Percentiles rank a stretch among this genome's conserved stretches.
Evolutionary conservation across 139 green algal species (phyloP).

Genomic region (Asterochloris sp.): DNA sequence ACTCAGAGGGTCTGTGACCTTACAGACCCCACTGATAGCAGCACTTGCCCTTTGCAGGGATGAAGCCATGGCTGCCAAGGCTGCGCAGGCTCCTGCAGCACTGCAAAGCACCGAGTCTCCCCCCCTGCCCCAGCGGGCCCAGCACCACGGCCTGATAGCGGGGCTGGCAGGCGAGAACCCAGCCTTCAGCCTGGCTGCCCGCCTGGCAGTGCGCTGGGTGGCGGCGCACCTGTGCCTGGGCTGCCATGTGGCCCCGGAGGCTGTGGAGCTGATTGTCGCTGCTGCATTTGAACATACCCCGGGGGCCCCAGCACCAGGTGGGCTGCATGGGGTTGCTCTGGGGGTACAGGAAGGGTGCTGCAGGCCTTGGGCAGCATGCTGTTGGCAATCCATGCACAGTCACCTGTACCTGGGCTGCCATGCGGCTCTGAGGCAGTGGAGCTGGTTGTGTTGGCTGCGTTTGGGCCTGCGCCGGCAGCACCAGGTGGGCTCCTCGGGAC

Average conservation of each 20-base stretch:
- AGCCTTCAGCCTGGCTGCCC: slow-evolving; percentile 47
- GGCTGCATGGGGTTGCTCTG: neutral
- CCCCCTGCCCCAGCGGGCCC: slow-evolving; percentile 21
- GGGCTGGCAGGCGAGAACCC: slow-evolving; percentile 38
- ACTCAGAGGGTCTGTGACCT: too few species aligned
- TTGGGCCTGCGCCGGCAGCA: slow-evolving; percentile 9
- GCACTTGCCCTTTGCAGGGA: slow-evolving; percentile 5
- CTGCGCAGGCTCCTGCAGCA: neutral
- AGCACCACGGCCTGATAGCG: slow-evolving; percentile 65
- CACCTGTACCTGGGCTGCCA: too few species aligned
- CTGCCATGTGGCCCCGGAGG: slow-evolving; percentile 48
- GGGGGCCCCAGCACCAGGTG: neutral
- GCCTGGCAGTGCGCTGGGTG: slow-evolving; percentile 66
- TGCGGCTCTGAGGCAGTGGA: slow-evolving; percentile 71
- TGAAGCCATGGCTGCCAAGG: slow-evolving; percentile 16
- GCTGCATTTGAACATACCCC: slow-evolving; percentile 34
- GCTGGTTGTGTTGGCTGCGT: slow-evolving; percentile 61
- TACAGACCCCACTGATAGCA: too few species aligned
- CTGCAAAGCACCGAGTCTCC: too few species aligned
- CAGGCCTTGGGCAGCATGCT: too few species aligned
- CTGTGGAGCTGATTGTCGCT: slow-evolving; percentile 66
- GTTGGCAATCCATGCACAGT: too few species aligned
- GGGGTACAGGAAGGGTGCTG: too few species aligned
- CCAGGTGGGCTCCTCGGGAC: too few species aligned
- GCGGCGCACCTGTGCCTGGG: slow-evolving; percentile 54